Conservation (phyloP, 169 alveolate genomes). For the Theileria parva region DNA sequence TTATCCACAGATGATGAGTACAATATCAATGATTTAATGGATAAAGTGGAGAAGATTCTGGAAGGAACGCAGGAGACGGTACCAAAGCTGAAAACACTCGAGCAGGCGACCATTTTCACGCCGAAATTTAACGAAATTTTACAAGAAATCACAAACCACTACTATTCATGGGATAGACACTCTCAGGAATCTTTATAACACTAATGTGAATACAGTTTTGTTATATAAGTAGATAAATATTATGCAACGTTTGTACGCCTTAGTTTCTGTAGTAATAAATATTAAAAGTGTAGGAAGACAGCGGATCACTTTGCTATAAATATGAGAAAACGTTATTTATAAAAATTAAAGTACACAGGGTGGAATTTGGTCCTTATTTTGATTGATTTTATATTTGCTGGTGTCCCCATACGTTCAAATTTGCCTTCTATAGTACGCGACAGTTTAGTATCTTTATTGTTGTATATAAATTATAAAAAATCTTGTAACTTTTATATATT, state of each 20-base stretch:
- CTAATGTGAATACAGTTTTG: neutral
- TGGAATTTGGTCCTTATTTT: neutral
- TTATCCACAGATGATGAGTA: constrained; percentile 6
- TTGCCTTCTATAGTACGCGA: neutral
- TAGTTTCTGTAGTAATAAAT: neutral
- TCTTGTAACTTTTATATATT: neutral
- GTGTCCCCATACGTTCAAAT: neutral
- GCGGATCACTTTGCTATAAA: neutral
- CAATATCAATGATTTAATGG: constrained; percentile 6
- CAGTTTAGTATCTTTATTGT: neutral
- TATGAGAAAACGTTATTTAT: too few relatives aligned
- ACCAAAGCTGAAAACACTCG: neutral
- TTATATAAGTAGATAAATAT: neutral
- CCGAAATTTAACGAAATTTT: constrained; percentile 56
- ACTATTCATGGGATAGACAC: constrained; percentile 8
- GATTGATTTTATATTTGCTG: neutral
- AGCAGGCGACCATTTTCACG: constrained; percentile 27
- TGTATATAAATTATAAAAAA: neutral
- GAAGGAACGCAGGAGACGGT: neutral
- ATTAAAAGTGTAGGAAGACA: neutral
- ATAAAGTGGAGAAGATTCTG: constrained; percentile 14
- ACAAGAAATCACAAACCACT: constrained; percentile 53
- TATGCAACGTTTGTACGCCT: neutral
- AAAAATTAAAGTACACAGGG: too few relatives aligned
- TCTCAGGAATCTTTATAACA: neutral